Conservation (phyloP, 768 basidiomycete genomes). For the Phanerochaete sordida region DNA sequence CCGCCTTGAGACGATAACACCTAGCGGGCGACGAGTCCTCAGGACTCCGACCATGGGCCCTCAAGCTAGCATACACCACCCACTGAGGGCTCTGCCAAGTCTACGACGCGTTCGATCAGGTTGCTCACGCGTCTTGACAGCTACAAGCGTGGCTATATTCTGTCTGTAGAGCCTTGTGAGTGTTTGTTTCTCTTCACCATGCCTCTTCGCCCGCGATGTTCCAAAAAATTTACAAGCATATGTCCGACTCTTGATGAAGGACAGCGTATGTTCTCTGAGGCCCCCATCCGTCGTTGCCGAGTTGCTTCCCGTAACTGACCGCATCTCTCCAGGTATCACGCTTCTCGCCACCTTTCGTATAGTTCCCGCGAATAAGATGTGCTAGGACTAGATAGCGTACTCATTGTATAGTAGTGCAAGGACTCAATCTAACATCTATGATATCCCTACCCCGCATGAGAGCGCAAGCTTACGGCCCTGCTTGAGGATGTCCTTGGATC, state of each 20-base stretch:
- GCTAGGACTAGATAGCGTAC: too few relatives aligned
- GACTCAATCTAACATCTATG: too few relatives aligned
- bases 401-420: too few relatives aligned
- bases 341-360: too few relatives aligned
- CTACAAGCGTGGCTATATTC: neutral
- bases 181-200: slow-evolving; percentile 3
- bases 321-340: neutral
- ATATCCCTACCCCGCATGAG: too few relatives aligned
- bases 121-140: neutral
- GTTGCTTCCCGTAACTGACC: neutral
- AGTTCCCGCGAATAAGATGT: too few relatives aligned
- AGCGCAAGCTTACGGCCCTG: too few relatives aligned
- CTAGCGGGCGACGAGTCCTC: slow-evolving; percentile 33
- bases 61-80: slow-evolving; percentile 40
- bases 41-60: slow-evolving; percentile 18
- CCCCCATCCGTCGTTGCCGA: neutral
- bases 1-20: slow-evolving; percentile 28
- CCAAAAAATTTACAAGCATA: slow-evolving; percentile 61
- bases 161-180: neutral
- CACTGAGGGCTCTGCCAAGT: slow-evolving; percentile 30
- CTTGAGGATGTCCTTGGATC: too few relatives aligned
- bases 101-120: neutral
- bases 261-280: slow-evolving; percentile 51
- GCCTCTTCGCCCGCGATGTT: slow-evolving; percentile 44
- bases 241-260: slow-evolving; percentile 65